phyloP scores from a whole-genome alignment of 2,329 filamentous ascomycete genomes.

The Colletotrichum liriopes region DNA sequence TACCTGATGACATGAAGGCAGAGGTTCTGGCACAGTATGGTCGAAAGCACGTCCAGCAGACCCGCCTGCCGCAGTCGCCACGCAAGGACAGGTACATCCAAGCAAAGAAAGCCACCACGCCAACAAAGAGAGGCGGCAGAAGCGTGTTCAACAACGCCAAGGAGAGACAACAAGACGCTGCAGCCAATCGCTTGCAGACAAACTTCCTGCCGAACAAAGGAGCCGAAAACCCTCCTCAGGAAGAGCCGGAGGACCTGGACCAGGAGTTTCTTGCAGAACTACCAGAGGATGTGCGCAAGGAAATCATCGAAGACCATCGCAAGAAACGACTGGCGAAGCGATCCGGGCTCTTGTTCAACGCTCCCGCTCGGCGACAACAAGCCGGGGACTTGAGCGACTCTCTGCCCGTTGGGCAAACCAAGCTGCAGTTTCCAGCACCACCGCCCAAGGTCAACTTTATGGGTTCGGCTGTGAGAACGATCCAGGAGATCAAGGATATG shows the following conservation, averaged over 20 bases:
- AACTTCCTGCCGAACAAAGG: conserved; percentile 73
- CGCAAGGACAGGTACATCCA: conserved; percentile 69
- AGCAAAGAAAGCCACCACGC: conserved; percentile 69
- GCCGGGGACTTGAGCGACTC: conserved; percentile 40
- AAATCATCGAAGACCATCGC: conserved; percentile 83
- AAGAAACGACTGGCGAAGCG: conserved; percentile 73
- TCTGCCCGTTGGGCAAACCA: conserved; percentile 56
- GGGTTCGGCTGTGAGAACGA: conserved; percentile 57
- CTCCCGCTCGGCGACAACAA: conserved; percentile 48
- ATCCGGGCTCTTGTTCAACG: conserved; percentile 64
- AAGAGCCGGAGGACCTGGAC: conserved; percentile 69
- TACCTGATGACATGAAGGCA: conserved; percentile 88
- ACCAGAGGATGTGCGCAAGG: conserved; percentile 83
- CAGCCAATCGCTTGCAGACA: conserved; percentile 79
- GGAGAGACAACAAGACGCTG: conserved; percentile 68
- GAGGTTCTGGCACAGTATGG: conserved; percentile 85
- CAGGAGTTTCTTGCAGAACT: conserved; percentile 85
- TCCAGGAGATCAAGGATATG: conserved; percentile 79
- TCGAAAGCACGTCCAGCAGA: conserved; percentile 50
- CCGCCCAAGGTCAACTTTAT: conserved; percentile 66
- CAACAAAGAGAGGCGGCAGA: conserved; percentile 75
- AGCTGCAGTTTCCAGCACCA: conserved; percentile 62
- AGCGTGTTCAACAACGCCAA: conserved; percentile 60
- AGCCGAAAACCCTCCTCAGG: conserved; percentile 47
- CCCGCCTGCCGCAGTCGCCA: conserved; percentile 64